Evolutionary conservation across 345 rosid genomes (phyloP).

Genomic region (Populus davidiana): DNA sequence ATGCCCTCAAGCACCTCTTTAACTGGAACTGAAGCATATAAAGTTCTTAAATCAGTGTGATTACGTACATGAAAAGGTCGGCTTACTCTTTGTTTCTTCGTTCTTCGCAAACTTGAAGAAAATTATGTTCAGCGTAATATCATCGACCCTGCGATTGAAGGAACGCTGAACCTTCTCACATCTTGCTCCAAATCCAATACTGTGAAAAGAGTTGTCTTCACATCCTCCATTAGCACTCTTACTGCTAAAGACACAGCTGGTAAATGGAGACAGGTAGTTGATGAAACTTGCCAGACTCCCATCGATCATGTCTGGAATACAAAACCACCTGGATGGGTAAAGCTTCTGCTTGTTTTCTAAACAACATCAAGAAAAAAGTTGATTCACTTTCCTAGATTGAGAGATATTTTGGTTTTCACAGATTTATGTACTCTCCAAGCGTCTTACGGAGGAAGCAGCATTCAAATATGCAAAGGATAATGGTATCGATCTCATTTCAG

Average conservation of each 20-base stretch:
- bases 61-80: neutral
- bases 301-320: slow-evolving; percentile 46
- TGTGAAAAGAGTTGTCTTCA: slow-evolving; percentile 71
- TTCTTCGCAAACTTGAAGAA: slow-evolving; percentile 35
- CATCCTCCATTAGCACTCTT: slow-evolving; percentile 82
- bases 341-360: neutral
- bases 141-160: slow-evolving; percentile 60
- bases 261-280: slow-evolving; percentile 55
- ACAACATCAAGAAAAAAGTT: neutral
- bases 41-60: neutral
- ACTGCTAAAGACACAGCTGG: slow-evolving; percentile 59
- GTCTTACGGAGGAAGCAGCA: slow-evolving; percentile 74
- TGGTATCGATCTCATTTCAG: slow-evolving; percentile 63
- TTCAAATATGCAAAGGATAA: slow-evolving; percentile 55
- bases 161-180: slow-evolving; percentile 66
- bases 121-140: slow-evolving; percentile 47
- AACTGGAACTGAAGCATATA: neutral
- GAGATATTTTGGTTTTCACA: slow-evolving; percentile 19
- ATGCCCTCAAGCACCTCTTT: neutral
- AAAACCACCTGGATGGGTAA: slow-evolving; percentile 86
- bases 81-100: neutral
- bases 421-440: slow-evolving; percentile 73
- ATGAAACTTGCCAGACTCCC: slow-evolving; percentile 66
- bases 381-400: neutral
- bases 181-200: slow-evolving; percentile 64